phyloP scores from a whole-genome alignment of 306 rosid genomes.

The Castanea mollissima region DNA sequence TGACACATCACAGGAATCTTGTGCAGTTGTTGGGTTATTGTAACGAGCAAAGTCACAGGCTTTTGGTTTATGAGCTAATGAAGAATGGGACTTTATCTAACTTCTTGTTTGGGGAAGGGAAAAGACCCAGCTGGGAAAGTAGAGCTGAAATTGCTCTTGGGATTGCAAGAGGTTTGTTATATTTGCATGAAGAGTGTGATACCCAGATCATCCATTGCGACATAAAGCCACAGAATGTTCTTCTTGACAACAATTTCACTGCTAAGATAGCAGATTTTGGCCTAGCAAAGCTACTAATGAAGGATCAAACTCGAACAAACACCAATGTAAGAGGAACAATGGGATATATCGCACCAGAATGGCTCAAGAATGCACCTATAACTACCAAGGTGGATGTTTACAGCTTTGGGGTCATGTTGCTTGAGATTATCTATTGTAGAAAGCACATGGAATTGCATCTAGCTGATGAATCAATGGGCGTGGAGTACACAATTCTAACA shows the following conservation, averaged over 20 bases:
- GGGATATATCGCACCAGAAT: constrained; percentile 47
- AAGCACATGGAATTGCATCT: constrained; percentile 31
- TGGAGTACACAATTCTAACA: constrained; percentile 24
- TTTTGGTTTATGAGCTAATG: constrained; percentile 38
- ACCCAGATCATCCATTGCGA: constrained; percentile 36
- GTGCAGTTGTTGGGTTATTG: constrained; percentile 32
- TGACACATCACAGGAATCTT: constrained; percentile 34
- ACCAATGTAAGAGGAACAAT: constrained; percentile 35
- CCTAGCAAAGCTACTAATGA: constrained; percentile 29
- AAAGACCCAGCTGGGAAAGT: constrained; percentile 29
- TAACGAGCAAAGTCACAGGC: constrained; percentile 23
- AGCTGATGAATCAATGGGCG: constrained; percentile 10
- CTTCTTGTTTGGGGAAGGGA: constrained; percentile 20
- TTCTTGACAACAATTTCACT: constrained; percentile 22
- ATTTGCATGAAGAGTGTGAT: constrained; percentile 16
- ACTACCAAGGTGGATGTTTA: not conserved
- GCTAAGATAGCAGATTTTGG: constrained; percentile 41
- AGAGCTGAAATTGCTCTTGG: constrained; percentile 27
- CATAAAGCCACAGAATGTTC: constrained; percentile 43
- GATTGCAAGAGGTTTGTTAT: constrained; percentile 29
- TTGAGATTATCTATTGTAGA: constrained; percentile 32
- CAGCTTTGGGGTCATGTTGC: constrained; percentile 32
- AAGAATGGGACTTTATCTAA: constrained; percentile 24
- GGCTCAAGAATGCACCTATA: constrained; percentile 39
- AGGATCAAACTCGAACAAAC: constrained; percentile 27